phyloP scores from a whole-genome alignment of 1,284 basidiomycete species.

The Melampsora larici-populina region DNA sequence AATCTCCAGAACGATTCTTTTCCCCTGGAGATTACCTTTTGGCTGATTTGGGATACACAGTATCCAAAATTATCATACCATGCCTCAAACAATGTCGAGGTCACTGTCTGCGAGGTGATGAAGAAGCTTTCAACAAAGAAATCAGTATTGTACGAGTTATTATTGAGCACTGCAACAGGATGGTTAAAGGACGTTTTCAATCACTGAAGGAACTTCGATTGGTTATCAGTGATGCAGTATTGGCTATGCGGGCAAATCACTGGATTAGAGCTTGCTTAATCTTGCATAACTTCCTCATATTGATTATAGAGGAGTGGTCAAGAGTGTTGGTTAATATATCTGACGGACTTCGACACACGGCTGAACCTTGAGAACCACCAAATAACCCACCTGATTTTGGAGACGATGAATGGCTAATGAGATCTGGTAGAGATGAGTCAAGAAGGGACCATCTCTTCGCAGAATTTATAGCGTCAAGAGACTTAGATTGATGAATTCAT shows the following conservation, averaged over 20 bases:
- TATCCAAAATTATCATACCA: background rate
- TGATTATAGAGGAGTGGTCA: background rate
- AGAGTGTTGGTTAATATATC: background rate
- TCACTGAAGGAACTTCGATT: background rate
- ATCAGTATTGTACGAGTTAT: no score
- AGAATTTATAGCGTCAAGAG: background rate
- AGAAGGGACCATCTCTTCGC: no score
- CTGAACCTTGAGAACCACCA: background rate
- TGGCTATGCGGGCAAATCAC: background rate
- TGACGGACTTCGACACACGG: background rate
- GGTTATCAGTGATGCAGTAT: background rate
- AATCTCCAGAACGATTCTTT: background rate
- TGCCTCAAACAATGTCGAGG: no score
- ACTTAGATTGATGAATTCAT: no score
- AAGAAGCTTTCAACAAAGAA: no score
- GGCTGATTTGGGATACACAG: background rate
- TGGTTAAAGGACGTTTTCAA: background rate
- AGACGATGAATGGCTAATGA: background rate
- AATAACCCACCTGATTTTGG: background rate
- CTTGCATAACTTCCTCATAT: no score
- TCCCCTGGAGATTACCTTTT: background rate
- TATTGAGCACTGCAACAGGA: constrained; percentile 6
- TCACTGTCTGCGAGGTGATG: no score
- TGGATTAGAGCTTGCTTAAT: background rate
- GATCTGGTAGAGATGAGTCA: background rate